Base-by-base conservation (phyloP, 768 basidiomycete species). In the Lactifluus piperatus region DNA sequence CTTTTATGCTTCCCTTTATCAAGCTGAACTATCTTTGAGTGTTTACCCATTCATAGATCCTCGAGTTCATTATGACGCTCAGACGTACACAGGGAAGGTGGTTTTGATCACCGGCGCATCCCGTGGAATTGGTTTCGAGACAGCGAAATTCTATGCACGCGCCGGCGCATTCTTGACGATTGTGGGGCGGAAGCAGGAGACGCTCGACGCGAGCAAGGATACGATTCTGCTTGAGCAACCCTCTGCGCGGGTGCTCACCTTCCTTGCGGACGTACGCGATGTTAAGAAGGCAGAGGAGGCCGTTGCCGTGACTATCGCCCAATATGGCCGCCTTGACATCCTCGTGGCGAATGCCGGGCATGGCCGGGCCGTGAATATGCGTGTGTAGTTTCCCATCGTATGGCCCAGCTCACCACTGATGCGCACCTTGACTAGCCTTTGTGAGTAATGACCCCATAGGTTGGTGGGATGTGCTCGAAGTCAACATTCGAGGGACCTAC, bases 61-160 rank as follows among this genome's bases (percentile, higher is more conserved):
- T 3, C 26, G 24, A 43, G 16, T 36, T 5, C 57, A 59, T 14
- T 62, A 48, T 26, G 53, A 53, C 2, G 53, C 34, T 7, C 51
- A 55, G 37, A 48, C 58, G 16, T 60, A 48, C 24, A 50, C 54
- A 53, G 54, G 54, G 6, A 63, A 63, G 41, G 60, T 62, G 1
- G 67, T 65, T 9, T 29, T 68, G 29, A 60, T 68, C 57, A 68
- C 67, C 7, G 68, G 68, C 26, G 58, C 62, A 3, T 60, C 56
- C 10, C 61, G 60, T 18, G 67, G 67, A 29, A 66, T 68, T 2
- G 67, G 67, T 7, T 37, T 55, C 29, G 65, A 57, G n/a, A 60
- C 27, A 57, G 20, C 37, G 54, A 20, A 39, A 39, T 39, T 39
- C 11, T 68, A 62, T 14, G 65, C 62, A 1, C 49, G 48, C 5